Percentiles rank a stretch among this genome's conserved stretches.
Evolutionary conservation across 2,329 filamentous ascomycete species (phyloP).

Genomic region (Esteya vermicola): DNA sequence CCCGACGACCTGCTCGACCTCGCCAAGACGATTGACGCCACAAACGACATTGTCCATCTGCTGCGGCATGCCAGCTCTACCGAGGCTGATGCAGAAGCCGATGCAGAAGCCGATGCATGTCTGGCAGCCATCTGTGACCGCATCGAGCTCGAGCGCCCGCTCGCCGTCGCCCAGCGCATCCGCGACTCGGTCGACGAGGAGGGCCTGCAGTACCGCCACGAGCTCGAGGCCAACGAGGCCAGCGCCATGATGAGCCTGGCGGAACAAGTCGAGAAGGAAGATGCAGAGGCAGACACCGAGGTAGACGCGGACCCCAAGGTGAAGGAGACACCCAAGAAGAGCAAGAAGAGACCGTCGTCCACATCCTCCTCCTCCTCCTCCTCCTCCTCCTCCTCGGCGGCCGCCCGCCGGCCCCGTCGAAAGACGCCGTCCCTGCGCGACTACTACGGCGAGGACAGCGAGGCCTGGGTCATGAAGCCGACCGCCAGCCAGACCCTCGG

Average conservation of each 20-base stretch:
- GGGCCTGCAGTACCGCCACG: constrained; percentile 67
- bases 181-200: constrained; percentile 80
- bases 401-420: neutral
- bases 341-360: no score
- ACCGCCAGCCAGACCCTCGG: constrained; percentile 52
- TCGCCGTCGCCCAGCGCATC: constrained; percentile 57
- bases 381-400: neutral
- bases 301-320: neutral
- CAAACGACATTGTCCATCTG: constrained; percentile 46
- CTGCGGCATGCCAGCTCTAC: constrained; percentile 15
- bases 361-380: neutral
- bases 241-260: constrained; percentile 59
- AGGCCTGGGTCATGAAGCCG: constrained; percentile 52
- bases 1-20: constrained; percentile 79
- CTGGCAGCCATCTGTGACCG: constrained; percentile 34
- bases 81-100: constrained; percentile 3
- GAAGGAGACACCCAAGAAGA: neutral
- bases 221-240: constrained; percentile 57
- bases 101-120: constrained; percentile 14
- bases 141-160: constrained; percentile 53
- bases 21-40: constrained; percentile 65
- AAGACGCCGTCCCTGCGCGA: constrained; percentile 30
- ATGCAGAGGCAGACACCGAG: constrained; percentile 1
- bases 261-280: constrained; percentile 40
- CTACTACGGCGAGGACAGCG: constrained; percentile 44